Evolutionary conservation across 768 basidiomycete species (phyloP), one percentile per base, ranked within the genome.

Genomic region (Leccinum fibrillosum): DNA sequence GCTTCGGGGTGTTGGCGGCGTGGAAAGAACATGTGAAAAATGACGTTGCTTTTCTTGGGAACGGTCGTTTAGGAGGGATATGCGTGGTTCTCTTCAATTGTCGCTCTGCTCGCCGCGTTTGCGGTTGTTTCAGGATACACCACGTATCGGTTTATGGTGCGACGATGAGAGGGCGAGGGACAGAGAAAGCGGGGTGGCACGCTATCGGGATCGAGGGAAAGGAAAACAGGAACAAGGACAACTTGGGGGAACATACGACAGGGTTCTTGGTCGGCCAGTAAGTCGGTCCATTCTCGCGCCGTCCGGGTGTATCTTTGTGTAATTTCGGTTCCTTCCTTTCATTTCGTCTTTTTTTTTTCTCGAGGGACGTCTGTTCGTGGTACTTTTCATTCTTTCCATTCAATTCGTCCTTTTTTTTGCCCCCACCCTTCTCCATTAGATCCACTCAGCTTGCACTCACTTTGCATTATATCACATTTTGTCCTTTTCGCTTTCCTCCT

Each of bases 21-120:
- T 48, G 23, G 47, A 48, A n/a, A 26, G 23, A 26, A 7, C 17
- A 25, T 23, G 23, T 48, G 6, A 48, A 25, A 26, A n/a, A 17
- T 48, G 23, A 48, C 47, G 23, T 25, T 23, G 2, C 15, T 11
- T 45, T 45, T 45, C 28, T 15, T 3, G 37, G n/a, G n/a, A 42
- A 42, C 42, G 37, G 42, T 28, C 8, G 12, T 12, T 47, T 37
- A 63, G 51, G 53, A 80, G 74, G 81, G 81, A 1, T 90, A 85
- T 65, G 75, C 77, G n/a, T 94, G 93, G 94, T 98, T 98, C 70
- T 75, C 82, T 39, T 85, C 89, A 15, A 97, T 98, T 62, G 86
- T 98, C 13, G 90, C 86, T 0, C 80, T 78, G 34, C 81, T 98
- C 1, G 84, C 85, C 2, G 86, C 85, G 0, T 91, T 98, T 71